A percentile compares a stretch with the other conserved stretches of the same genome.
Conservation (phyloP, 768 basidiomycete genomes). For the Clavulina sp. region DNA sequence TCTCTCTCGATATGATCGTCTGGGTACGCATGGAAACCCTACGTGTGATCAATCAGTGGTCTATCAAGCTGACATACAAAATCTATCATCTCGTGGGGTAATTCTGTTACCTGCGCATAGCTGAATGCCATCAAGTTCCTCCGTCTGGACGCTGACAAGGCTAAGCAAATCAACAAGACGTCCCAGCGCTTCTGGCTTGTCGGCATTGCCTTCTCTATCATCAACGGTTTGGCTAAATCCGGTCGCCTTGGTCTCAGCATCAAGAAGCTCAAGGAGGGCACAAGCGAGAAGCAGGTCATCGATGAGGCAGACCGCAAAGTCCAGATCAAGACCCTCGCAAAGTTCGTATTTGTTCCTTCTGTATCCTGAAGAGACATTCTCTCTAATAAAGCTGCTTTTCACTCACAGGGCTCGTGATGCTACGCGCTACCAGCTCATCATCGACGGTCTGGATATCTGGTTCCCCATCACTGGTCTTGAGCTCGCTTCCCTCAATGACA, state of each 20-base stretch:
- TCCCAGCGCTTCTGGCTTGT: conserved; percentile 79
- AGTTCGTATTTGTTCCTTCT: conserved; percentile 13
- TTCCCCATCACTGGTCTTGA: conserved; percentile 75
- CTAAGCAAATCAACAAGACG: conserved; percentile 39
- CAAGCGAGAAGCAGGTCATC: conserved; percentile 52
- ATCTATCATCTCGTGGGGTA: too few relatives aligned
- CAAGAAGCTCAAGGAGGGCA: conserved; percentile 14
- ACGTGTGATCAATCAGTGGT: too few relatives aligned
- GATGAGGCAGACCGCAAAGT: conserved; percentile 45
- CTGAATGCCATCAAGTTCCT: conserved; percentile 52
- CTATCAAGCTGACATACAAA: too few relatives aligned
- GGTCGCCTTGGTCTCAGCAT: conserved; percentile 14
- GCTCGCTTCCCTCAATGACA: conserved; percentile 63
- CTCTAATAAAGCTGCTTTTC: neutral
- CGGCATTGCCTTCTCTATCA: conserved; percentile 67
- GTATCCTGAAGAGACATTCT: neutral
- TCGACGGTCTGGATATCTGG: conserved; percentile 77
- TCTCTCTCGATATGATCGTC: conserved; percentile 61
- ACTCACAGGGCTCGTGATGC: conserved; percentile 38
- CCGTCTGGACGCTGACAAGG: conserved; percentile 38
- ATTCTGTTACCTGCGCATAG: conserved; percentile 21
- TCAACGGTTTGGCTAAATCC: conserved; percentile 54
- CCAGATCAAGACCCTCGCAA: conserved; percentile 37
- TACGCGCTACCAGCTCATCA: conserved; percentile 60
- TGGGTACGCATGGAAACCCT: conserved; percentile 42